Conservation (phyloP, 352 stramenopile species). For the Globisporangium middletonii region DNA sequence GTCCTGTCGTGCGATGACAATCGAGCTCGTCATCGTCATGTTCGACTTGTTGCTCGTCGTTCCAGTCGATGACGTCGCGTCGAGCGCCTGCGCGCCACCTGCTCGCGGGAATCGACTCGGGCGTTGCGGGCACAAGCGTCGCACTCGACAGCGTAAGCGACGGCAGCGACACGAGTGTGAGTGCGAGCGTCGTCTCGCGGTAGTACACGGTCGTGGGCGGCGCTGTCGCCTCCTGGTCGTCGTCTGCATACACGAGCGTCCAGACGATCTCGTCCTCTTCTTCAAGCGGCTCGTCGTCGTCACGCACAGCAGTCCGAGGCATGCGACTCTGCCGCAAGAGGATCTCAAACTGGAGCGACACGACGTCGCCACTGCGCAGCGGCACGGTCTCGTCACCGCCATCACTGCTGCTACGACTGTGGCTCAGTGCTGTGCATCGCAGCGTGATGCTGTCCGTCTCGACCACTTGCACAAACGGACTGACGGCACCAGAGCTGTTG, state of each 20-base stretch:
- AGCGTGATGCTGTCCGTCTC: constrained; percentile 17
- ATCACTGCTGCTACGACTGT: background rate
- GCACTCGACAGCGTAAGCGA: constrained; percentile 42
- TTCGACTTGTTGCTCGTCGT: too few species aligned
- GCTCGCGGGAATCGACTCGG: constrained; percentile 8
- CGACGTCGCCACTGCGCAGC: constrained; percentile 24
- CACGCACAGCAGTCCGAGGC: background rate
- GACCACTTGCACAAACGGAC: constrained; percentile 1
- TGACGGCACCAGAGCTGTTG: background rate
- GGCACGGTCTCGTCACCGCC: constrained; percentile 10
- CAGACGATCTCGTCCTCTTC: constrained; percentile 50
- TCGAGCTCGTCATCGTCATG: too few species aligned
- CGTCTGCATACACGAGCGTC: constrained; percentile 49
- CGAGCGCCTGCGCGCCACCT: background rate
- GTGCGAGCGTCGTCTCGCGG: constrained; percentile 40
- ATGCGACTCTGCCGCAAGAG: constrained; percentile 17
- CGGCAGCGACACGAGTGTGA: constrained; percentile 44
- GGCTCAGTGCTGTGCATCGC: constrained; percentile 6
- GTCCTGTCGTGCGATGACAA: constrained; percentile 12
- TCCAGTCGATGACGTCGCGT: background rate
- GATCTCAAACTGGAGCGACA: constrained; percentile 35
- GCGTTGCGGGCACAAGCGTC: constrained; percentile 25
- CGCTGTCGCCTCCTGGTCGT: constrained; percentile 4
- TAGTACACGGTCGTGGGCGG: constrained; percentile 23
- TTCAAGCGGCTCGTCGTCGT: constrained; percentile 15